These are phyloP conservation scores for Verticillium tricorpus DNA, from an alignment of 2,329 filamentous ascomycete genomes.

Conservation along the genomic window DNA sequence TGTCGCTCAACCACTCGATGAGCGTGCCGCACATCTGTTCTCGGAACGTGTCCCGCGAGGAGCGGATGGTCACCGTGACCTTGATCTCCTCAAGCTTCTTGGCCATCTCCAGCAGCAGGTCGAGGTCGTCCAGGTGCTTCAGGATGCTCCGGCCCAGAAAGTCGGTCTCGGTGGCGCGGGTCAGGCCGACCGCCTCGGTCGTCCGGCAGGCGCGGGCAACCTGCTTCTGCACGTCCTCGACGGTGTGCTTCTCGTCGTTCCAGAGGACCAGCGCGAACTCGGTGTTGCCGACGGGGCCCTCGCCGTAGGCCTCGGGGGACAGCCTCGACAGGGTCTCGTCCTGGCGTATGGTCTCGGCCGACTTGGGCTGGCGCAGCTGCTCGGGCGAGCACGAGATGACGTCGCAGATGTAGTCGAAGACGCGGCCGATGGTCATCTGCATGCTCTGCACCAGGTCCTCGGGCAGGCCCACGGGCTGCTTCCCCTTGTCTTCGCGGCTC, in stretches of 20 bases:
- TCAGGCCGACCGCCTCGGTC: slow-evolving; percentile 61
- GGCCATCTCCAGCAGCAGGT: slow-evolving; percentile 70
- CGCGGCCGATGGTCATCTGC: slow-evolving; percentile 77
- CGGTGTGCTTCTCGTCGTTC: slow-evolving; percentile 99
- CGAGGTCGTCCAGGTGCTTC: slow-evolving; percentile 68
- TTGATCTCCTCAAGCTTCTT: slow-evolving; percentile 92
- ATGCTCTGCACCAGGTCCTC: slow-evolving; percentile 73
- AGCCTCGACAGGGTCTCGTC: slow-evolving; percentile 81
- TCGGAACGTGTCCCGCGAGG: slow-evolving; percentile 88
- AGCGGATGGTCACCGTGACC: slow-evolving; percentile 90
- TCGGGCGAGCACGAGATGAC: slow-evolving; percentile 97
- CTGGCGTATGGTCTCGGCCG: slow-evolving; percentile 70
- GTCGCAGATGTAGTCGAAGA: slow-evolving; percentile 93
- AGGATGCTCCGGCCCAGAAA: slow-evolving; percentile 83
- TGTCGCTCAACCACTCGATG: slow-evolving; percentile 92
- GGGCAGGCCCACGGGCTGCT: slow-evolving; percentile 57
- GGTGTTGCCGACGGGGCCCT: slow-evolving; percentile 59
- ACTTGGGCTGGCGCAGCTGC: slow-evolving; percentile 83
- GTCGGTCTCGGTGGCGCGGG: slow-evolving; percentile 83
- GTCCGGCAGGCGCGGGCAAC: slow-evolving; percentile 84
- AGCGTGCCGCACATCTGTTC: slow-evolving; percentile 99
- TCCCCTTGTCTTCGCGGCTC: slow-evolving; percentile 56
- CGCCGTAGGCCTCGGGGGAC: slow-evolving; percentile 65
- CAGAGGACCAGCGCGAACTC: slow-evolving; percentile 86
- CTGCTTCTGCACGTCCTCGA: slow-evolving; percentile 84